Evolutionary conservation across 352 stramenopile species (phyloP).

Genomic region (Pythium dissimile): DNA sequence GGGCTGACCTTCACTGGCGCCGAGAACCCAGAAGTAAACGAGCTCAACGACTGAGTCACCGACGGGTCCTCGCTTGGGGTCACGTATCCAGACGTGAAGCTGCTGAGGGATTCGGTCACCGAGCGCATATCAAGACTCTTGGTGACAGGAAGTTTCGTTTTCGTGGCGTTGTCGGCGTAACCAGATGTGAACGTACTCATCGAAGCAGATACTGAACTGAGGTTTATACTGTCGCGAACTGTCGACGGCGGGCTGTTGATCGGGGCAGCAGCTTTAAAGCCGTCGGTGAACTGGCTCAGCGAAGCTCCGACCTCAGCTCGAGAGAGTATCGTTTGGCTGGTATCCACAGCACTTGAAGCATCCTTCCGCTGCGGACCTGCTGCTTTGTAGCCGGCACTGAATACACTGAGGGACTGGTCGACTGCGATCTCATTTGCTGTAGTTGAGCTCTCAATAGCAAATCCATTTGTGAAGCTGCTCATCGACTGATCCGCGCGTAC

Average conservation of each 20-base stretch:
- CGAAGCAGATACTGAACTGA: slow-evolving; percentile 13
- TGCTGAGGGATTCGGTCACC: slow-evolving; percentile 13
- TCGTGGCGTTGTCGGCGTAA: slow-evolving; percentile 2
- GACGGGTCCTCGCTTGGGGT: background rate
- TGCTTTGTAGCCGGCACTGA: slow-evolving; percentile 22
- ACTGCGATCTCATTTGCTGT: background rate
- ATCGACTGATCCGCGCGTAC: slow-evolving; percentile 21
- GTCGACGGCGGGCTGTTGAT: background rate
- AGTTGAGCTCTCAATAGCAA: background rate
- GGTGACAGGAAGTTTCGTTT: slow-evolving; percentile 1
- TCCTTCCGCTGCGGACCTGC: background rate
- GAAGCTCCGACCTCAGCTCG: slow-evolving; percentile 26
- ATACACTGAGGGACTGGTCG: slow-evolving; percentile 20
- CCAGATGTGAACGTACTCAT: slow-evolving; percentile 31
- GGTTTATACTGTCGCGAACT: slow-evolving; percentile 5
- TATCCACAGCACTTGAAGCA: background rate
- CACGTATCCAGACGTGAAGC: slow-evolving; percentile 16
- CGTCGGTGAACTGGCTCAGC: slow-evolving; percentile 36
- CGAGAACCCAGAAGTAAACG: slow-evolving; percentile 17
- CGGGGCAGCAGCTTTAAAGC: slow-evolving; percentile 16
- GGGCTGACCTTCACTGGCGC: slow-evolving; percentile 5
- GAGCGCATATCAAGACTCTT: slow-evolving; percentile 7
- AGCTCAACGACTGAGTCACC: slow-evolving; percentile 9
- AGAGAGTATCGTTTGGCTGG: background rate
- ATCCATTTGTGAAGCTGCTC: slow-evolving; percentile 24